A percentile compares a stretch with the other conserved stretches of the same genome.
phyloP scores from a whole-genome alignment of 2,329 filamentous ascomycete genomes.

The Lachnellula subtilissima region DNA sequence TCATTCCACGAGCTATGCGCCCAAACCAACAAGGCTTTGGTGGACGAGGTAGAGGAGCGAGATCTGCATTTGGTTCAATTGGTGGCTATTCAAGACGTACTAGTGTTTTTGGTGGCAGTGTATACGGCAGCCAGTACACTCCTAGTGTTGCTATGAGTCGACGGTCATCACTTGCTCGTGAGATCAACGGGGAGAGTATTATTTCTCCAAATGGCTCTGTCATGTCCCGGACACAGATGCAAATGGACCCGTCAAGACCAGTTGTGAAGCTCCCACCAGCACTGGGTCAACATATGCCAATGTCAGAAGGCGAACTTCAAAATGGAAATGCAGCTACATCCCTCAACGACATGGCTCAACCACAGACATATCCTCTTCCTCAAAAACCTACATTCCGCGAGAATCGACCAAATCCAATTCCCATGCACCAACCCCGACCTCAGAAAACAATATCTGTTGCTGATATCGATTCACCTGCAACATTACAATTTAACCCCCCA shows the following conservation, averaged over 20 bases:
- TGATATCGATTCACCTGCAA: slow-evolving; percentile 77
- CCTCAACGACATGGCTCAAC: slow-evolving; percentile 41
- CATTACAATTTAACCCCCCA: slow-evolving; percentile 50
- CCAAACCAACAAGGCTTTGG: slow-evolving; percentile 81
- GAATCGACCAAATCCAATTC: slow-evolving; percentile 47
- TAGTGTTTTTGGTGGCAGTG: slow-evolving; percentile 71
- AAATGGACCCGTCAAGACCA: slow-evolving; percentile 60
- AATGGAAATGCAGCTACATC: slow-evolving; percentile 17
- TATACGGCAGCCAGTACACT: slow-evolving; percentile 70
- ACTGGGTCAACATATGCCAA: slow-evolving; percentile 24
- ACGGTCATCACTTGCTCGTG: slow-evolving; percentile 71
- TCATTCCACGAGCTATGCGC: slow-evolving; percentile 88
- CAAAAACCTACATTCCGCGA: slow-evolving; percentile 56
- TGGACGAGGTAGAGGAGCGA: slow-evolving; percentile 60
- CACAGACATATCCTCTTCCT: slow-evolving; percentile 53
- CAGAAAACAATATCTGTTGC: slow-evolving; percentile 92
- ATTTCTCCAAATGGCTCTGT: slow-evolving; percentile 78
- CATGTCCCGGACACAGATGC: slow-evolving; percentile 61
- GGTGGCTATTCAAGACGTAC: slow-evolving; percentile 70
- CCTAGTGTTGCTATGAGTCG: slow-evolving; percentile 86
- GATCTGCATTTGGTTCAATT: slow-evolving; percentile 64
- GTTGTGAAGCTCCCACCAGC: slow-evolving; percentile 76
- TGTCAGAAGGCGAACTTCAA: slow-evolving; percentile 29
- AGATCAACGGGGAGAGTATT: slow-evolving; percentile 65
- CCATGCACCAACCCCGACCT: slow-evolving; percentile 92